Conservation (phyloP, 176 grass and related monocot species). For the Oryza punctata region DNA sequence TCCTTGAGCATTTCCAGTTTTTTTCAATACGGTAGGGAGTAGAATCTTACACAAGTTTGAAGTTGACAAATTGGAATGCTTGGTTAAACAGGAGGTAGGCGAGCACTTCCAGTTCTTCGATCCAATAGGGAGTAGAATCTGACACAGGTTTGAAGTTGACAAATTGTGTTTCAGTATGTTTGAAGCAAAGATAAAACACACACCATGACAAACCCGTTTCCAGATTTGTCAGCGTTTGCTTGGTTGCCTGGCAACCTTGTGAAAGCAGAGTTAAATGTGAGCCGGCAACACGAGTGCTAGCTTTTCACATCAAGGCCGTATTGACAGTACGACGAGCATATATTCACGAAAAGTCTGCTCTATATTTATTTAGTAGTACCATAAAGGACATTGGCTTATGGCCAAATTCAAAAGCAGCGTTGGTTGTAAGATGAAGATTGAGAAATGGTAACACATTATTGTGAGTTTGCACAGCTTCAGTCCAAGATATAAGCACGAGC, state of each 20-base stretch:
- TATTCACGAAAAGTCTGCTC: neutral
- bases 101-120: neutral
- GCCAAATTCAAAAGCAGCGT: neutral
- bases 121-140: neutral
- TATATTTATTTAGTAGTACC: neutral
- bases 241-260: too few relatives aligned
- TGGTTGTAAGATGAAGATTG: neutral
- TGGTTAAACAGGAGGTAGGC: neutral
- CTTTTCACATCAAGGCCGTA: neutral
- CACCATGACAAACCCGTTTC: neutral
- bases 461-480: neutral
- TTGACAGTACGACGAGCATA: neutral
- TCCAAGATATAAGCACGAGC: neutral
- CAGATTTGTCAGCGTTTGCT: neutral
- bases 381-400: neutral
- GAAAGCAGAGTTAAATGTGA: neutral
- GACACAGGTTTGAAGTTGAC: neutral
- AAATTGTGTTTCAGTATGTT: neutral
- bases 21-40: neutral
- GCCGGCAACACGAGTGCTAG: neutral
- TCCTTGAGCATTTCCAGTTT: conserved; percentile 8
- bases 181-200: neutral
- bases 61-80: neutral
- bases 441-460: neutral
- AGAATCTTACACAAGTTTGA: conserved; percentile 16